Percentiles rank a stretch among this genome's conserved stretches.
These are phyloP conservation scores for Ceratocystis cubensis DNA, from an alignment of 2,329 filamentous ascomycete species.

Conservation along the genomic window DNA sequence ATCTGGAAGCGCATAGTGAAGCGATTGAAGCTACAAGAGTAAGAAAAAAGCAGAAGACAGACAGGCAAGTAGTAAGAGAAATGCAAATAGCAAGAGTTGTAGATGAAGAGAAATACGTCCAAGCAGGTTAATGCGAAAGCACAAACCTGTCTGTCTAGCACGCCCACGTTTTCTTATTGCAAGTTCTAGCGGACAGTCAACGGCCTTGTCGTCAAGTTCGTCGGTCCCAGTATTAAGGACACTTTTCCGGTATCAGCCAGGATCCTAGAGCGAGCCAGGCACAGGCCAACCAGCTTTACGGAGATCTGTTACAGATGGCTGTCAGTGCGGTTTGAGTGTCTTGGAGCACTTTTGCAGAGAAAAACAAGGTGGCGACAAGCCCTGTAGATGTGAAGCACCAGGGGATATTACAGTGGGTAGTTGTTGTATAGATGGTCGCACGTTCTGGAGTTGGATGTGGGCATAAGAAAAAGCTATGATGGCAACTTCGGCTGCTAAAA, in stretches of 20 bases:
- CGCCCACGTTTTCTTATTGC: not conserved
- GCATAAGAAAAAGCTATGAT: too few relatives aligned
- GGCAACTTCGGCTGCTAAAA: too few relatives aligned
- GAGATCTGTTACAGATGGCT: not conserved
- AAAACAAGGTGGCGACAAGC: not conserved
- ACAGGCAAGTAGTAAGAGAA: not conserved
- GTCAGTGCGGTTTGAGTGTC: slow-evolving; percentile 2
- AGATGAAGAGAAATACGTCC: not conserved
- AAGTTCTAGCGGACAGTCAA: not conserved
- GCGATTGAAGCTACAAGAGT: not conserved
- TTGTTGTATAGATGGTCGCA: not conserved
- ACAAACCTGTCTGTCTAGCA: not conserved
- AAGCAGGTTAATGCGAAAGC: not conserved
- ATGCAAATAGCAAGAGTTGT: not conserved
- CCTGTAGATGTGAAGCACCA: not conserved
- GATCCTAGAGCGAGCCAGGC: slow-evolving; percentile 11
- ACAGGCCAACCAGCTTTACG: not conserved
- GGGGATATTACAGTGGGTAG: not conserved
- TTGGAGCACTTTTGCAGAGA: not conserved
- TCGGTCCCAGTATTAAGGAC: slow-evolving; percentile 17
- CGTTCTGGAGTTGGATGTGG: not conserved
- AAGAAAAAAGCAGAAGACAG: not conserved
- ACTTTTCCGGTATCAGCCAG: slow-evolving; percentile 20
- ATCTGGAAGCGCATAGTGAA: slow-evolving; percentile 19
- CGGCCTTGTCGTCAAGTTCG: not conserved